Percentiles rank a stretch among this genome's conserved stretches.
Evolutionary conservation across 2,329 filamentous ascomycete species (phyloP).

Genomic region (Berkeleyomyces basicola): DNA sequence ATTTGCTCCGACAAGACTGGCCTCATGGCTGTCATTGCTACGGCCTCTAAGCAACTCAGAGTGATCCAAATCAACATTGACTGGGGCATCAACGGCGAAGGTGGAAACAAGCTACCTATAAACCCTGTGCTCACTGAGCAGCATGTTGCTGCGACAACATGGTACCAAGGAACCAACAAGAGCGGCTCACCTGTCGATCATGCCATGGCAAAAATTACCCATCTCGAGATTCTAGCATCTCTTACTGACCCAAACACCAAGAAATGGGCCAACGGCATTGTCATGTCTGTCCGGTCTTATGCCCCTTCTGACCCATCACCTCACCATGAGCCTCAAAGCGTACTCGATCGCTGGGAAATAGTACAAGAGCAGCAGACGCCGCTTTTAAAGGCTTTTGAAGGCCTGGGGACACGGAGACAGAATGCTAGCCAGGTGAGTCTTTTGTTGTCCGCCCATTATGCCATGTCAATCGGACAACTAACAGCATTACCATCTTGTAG

Average conservation of each 20-base stretch:
- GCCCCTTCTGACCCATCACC: constrained; percentile 24
- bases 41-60: constrained; percentile 53
- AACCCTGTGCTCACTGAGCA: constrained; percentile 38
- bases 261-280: constrained; percentile 24
- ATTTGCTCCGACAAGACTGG: constrained; percentile 58
- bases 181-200: constrained; percentile 28
- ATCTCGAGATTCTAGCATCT: constrained; percentile 56
- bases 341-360: constrained; percentile 73
- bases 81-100: constrained; percentile 52
- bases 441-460: background rate
- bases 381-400: constrained; percentile 62
- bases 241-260: constrained; percentile 38
- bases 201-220: constrained; percentile 48
- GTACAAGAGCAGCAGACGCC: constrained; percentile 46
- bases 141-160: constrained; percentile 40
- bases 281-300: constrained; percentile 13
- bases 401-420: constrained; percentile 48
- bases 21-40: constrained; percentile 50
- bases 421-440: constrained; percentile 2
- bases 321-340: constrained; percentile 50
- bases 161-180: constrained; percentile 32
- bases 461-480: constrained; percentile 12
- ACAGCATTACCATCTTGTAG: constrained; percentile 12
- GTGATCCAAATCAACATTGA: constrained; percentile 57
- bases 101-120: constrained; percentile 29